Evolutionary conservation across 257 asterid species (phyloP), one percentile per base, ranked within the genome.

Genomic region (Plantago elongata): DNA sequence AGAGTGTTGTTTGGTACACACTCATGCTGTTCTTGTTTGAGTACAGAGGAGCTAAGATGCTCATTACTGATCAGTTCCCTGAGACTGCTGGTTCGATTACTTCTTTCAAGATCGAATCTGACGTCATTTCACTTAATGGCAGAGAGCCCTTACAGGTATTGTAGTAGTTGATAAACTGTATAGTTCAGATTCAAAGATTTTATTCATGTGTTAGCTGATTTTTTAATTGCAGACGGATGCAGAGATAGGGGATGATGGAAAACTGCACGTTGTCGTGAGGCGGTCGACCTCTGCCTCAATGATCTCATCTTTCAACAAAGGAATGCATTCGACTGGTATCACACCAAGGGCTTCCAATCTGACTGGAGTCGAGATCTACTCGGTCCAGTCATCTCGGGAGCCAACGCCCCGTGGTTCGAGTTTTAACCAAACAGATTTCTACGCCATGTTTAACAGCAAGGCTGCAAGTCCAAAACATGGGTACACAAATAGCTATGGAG

Each of bases 331-430:
- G 0, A 63, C 67, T 0, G 78, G 70, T 1, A 79, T 85, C 27
- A 90, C 98, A 0, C 95, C 97, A 0, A 65, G 98, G 43, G 90
- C 95, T 0, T 90, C 96, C 0, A 88, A 90, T 18, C 49, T 90
- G 12, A 88, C 98, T 0, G 96, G 95, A 0, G 96, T 85, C 1
- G 98, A 90, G 88, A 90, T 90, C 7, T 90, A 90, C n/a, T 90
- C 98, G 0, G 94, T 84, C 29, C 98, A 88, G 55, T 85, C 98
- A 0, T 90, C 98, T 0, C 60, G 98, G 2, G 94, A 84, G 67
- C 96, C 98, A 0, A 88, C 96, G 0, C 98, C 96, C 0, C 77
- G 98, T 11, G 95, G 89, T 0, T 88, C 96, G 7, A 88, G 96
- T 65, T 88, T 88, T 54, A 91, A 88, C 11, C 91, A 88, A 62